phyloP scores from a whole-genome alignment of 2,329 filamentous ascomycete species.

The Cytospora paraplurivora region DNA sequence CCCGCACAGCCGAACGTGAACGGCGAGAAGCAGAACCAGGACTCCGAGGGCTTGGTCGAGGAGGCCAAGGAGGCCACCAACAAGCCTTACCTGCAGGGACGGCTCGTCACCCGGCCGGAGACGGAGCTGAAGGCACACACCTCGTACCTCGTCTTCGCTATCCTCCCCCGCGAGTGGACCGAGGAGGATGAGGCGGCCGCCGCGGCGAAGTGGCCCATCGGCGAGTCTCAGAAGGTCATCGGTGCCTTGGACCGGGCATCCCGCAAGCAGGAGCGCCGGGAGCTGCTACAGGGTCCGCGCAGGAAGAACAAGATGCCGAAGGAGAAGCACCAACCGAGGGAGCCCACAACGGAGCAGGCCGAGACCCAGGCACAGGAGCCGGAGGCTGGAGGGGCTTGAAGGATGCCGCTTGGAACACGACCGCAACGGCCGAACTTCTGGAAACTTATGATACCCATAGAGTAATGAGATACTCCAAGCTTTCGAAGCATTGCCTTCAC shows the following conservation, averaged over 20 bases:
- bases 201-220: slow-evolving; percentile 64
- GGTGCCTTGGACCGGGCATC: slow-evolving; percentile 56
- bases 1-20: slow-evolving; percentile 31
- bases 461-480: slow-evolving; percentile 5
- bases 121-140: slow-evolving; percentile 93
- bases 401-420: neutral
- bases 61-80: slow-evolving; percentile 8
- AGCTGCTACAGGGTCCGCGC: slow-evolving; percentile 41
- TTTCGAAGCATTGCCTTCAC: neutral
- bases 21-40: slow-evolving; percentile 22
- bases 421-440: neutral
- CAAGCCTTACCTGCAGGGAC: slow-evolving; percentile 74
- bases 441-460: slow-evolving; percentile 25
- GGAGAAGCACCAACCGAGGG: slow-evolving; percentile 10
- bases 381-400: slow-evolving; percentile 5
- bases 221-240: slow-evolving; percentile 51
- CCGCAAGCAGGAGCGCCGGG: slow-evolving; percentile 59
- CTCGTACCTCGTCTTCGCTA: slow-evolving; percentile 92
- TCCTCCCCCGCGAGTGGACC: slow-evolving; percentile 84
- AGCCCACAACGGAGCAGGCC: slow-evolving; percentile 16
- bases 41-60: slow-evolving; percentile 23
- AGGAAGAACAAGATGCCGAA: slow-evolving; percentile 26
- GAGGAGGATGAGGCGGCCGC: slow-evolving; percentile 76
- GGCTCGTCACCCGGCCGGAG: slow-evolving; percentile 78
- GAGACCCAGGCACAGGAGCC: slow-evolving; percentile 14